Evolutionary conservation across 1,284 basidiomycete species (phyloP).

Genomic region (Athelia psychrophila): DNA sequence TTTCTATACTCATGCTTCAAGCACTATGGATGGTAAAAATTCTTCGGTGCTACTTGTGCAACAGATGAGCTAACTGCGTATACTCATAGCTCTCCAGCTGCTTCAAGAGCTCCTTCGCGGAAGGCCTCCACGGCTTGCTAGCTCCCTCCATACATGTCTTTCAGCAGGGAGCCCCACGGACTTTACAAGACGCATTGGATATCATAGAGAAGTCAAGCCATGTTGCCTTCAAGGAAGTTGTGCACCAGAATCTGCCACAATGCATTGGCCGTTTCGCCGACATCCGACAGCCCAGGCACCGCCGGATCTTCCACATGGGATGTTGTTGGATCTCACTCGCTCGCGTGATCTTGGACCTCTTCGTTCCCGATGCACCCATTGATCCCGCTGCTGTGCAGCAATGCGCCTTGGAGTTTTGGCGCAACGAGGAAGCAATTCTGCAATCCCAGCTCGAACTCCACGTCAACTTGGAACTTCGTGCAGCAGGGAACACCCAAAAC

Average conservation of each 20-base stretch:
- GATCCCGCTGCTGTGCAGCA: slow-evolving; percentile 81
- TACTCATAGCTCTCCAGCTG: slow-evolving; percentile 34
- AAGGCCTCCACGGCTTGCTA: neutral
- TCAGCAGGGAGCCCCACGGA: neutral
- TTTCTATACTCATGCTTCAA: slow-evolving; percentile 36
- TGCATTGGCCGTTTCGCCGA: slow-evolving; percentile 5
- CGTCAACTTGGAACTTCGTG: slow-evolving; percentile 50
- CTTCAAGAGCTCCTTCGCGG: slow-evolving; percentile 39
- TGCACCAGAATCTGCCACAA: slow-evolving; percentile 8
- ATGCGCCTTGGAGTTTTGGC: slow-evolving; percentile 49
- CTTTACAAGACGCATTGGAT: neutral
- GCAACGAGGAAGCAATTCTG: slow-evolving; percentile 45
- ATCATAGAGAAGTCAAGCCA: slow-evolving; percentile 6
- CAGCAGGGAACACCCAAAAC: slow-evolving; percentile 63
- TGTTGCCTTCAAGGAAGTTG: slow-evolving; percentile 13
- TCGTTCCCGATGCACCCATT: slow-evolving; percentile 83
- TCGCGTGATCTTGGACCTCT: slow-evolving; percentile 63
- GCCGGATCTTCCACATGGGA: slow-evolving; percentile 36
- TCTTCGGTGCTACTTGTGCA: neutral
- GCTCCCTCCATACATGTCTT: neutral
- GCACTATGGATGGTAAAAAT: slow-evolving; percentile 36
- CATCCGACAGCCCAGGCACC: neutral
- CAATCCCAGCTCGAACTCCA: slow-evolving; percentile 58
- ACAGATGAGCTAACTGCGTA: too few species aligned
- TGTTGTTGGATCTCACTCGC: slow-evolving; percentile 68